A percentile compares a stretch with the other conserved stretches of the same genome.
Conservation (phyloP, 805 yeast genomes). For the Spathaspora sp. region DNA sequence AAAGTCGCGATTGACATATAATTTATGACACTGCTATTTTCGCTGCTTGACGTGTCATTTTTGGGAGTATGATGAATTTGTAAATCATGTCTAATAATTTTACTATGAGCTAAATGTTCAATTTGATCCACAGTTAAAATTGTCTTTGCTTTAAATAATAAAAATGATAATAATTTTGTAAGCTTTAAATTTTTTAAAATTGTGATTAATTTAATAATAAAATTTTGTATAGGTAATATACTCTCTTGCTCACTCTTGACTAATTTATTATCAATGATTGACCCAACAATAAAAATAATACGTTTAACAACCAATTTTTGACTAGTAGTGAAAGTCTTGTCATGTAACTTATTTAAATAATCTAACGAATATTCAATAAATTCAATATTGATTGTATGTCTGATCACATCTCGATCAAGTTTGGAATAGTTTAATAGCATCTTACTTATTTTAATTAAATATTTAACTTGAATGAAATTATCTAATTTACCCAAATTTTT, state of each 20-base stretch:
- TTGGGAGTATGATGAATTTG: too few species aligned
- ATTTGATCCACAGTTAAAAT: constrained; percentile 5
- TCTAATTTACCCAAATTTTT: constrained; percentile 10
- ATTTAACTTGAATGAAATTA: constrained; percentile 9
- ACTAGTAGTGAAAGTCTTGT: background rate
- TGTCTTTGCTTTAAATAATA: constrained; percentile 9
- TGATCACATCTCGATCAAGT: constrained; percentile 6
- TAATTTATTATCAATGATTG: constrained; percentile 6
- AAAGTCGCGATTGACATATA: background rate
- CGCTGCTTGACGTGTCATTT: background rate
- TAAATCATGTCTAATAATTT: background rate
- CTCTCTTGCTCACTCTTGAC: background rate
- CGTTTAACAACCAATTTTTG: constrained; percentile 7
- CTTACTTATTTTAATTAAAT: constrained; percentile 11
- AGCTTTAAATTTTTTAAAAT: constrained; percentile 8
- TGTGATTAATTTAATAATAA: constrained; percentile 5
- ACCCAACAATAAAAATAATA: constrained; percentile 9
- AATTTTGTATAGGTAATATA: constrained; percentile 5
- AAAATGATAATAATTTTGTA: constrained; percentile 12
- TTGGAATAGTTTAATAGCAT: background rate
- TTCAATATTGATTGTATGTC: constrained; percentile 9
- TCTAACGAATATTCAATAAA: constrained; percentile 13
- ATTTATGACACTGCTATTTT: background rate
- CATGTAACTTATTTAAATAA: constrained; percentile 4
- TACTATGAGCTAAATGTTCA: constrained; percentile 2